phyloP scores from a whole-genome alignment of 371 early-diverging fungal species.

The Chytridium lagenaria region DNA sequence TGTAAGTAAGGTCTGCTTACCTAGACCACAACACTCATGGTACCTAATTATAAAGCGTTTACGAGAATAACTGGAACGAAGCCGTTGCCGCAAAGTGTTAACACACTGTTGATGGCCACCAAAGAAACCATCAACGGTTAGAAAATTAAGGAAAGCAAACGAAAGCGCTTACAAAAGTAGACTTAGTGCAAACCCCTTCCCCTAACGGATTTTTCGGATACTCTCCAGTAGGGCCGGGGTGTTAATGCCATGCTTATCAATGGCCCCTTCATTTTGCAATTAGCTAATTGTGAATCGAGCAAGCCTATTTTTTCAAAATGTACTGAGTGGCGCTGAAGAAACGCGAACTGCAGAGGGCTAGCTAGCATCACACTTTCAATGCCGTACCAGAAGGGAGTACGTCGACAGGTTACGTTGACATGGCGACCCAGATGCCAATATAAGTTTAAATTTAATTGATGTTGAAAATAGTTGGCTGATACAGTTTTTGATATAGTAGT shows the following conservation, averaged over 20 bases:
- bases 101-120: conserved; percentile 88
- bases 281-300: conserved; percentile 61
- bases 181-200: conserved; percentile 90
- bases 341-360: conserved; percentile 85
- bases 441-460: not conserved
- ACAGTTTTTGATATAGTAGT: not conserved
- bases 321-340: conserved; percentile 89
- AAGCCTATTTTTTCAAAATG: conserved; percentile 95
- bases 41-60: conserved; percentile 91
- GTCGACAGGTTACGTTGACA: too few species aligned
- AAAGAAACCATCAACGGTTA: conserved; percentile 14
- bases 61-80: conserved; percentile 94
- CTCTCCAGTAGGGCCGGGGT: not conserved
- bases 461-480: not conserved
- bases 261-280: not conserved
- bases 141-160: not conserved
- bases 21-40: conserved; percentile 86
- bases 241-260: not conserved
- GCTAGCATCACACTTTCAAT: conserved; percentile 57
- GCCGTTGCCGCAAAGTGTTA: conserved; percentile 93
- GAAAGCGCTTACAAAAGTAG: not conserved
- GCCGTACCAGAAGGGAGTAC: conserved; percentile 39
- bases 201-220: conserved; percentile 90
- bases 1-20: too few species aligned
- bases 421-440: too few species aligned